Conservation (phyloP, 1,284 basidiomycete species). For the Ceratobasidium theobromae region DNA sequence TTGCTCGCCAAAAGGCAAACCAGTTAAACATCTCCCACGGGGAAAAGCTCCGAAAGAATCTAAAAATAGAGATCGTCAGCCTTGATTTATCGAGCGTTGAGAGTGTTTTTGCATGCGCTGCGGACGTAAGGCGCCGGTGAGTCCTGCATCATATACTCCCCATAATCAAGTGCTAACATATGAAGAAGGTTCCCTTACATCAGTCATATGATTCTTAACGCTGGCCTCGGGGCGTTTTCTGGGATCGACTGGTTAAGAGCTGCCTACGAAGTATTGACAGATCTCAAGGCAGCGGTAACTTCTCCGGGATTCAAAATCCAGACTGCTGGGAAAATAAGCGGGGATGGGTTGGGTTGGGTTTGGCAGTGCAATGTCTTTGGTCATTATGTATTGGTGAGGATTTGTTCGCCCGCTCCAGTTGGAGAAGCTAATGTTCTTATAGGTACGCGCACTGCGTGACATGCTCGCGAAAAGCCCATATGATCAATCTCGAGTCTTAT, state of each 20-base stretch:
- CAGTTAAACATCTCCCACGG: conserved; percentile 49
- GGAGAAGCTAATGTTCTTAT: neutral
- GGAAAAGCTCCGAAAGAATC: conserved; percentile 58
- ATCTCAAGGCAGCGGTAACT: conserved; percentile 54
- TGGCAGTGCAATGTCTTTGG: conserved; percentile 89
- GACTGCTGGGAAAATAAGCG: conserved; percentile 58
- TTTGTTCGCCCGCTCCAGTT: neutral
- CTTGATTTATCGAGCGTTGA: conserved; percentile 66
- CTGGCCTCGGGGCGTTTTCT: conserved; percentile 69
- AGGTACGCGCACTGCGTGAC: conserved; percentile 35
- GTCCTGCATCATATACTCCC: too few species aligned
- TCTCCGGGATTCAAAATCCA: conserved; percentile 66
- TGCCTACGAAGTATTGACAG: conserved; percentile 54
- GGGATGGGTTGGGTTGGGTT: conserved; percentile 74
- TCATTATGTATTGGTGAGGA: conserved; percentile 77
- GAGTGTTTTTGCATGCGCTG: conserved; percentile 66
- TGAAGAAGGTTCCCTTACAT: conserved; percentile 85
- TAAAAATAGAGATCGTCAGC: conserved; percentile 62
- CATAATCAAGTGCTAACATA: too few species aligned
- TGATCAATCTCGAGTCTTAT: conserved; percentile 65
- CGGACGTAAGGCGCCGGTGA: conserved; percentile 57
- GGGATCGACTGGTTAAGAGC: conserved; percentile 57
- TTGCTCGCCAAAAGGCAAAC: conserved; percentile 45
- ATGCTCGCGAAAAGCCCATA: conserved; percentile 42
- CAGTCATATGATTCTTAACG: conserved; percentile 81